Base-by-base conservation (phyloP, 495 filamentous ascomycete genomes). In the Penicillium parvum region DNA sequence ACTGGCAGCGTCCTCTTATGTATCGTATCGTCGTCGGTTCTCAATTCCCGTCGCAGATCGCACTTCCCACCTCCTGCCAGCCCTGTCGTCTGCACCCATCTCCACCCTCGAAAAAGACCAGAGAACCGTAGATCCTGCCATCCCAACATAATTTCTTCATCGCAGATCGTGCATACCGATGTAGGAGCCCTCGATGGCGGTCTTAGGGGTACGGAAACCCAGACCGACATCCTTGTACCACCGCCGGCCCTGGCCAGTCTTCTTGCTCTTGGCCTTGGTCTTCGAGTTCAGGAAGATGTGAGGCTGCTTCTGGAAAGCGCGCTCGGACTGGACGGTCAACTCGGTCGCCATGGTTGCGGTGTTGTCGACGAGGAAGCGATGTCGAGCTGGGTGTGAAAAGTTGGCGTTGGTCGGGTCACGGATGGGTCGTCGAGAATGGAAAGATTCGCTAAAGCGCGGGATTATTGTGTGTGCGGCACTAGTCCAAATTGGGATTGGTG, bases 191-290 rank as follows among this genome's bases (percentile, higher is more conserved):
- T 96, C 90, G 79, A 99, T 97, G 61, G 92, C 92, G 58, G 78
- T 86, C 82, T 87, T 90, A 65, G 92, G 92, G 66, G 94, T 97
- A 73, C 86, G 83, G 84, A 99, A 97, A 57, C 92, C 92, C 70
- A 99, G 76, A 67, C 92, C 92, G 65, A 99, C 88, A 64, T 99
- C 94, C 86, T 99, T 99, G 74, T 90, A 97, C 90, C 90, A 99
- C 89, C 92, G 83, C 62, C 90, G 83, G 55, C 85, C 86, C 81
- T 94, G 90, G 64, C 88, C 89, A 55, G 76, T 71, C 66, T 83
- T 83, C 66, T 82, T 81, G 67, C 79, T 84, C 82, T 95, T 96
- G 69, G 86, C 84, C 73, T 84, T 81, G 56, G 73, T 66, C 82
- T 96, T 96, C 60, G 77, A 71, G 81, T 95, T 95, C 65, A 85